Percentiles rank a stretch among this genome's conserved stretches.
These are phyloP conservation scores for Flaveria bidentis DNA, from an alignment of 129 eudicot species.

Conservation along the genomic window DNA sequence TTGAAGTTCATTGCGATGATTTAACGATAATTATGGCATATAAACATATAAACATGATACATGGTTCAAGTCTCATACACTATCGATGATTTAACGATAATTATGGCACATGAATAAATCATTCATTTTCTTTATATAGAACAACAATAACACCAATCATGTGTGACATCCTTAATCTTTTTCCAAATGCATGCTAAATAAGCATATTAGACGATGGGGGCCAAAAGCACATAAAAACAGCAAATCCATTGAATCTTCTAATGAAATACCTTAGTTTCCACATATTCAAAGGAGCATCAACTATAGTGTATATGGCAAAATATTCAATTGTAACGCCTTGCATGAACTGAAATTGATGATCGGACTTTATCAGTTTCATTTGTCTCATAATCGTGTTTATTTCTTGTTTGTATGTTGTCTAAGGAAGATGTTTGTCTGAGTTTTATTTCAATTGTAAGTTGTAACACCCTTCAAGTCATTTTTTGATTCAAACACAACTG, in stretches of 20 bases:
- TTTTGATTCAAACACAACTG: too few relatives aligned
- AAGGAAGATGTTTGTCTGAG: too few relatives aligned
- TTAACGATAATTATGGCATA: too few relatives aligned
- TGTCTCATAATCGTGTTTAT: too few relatives aligned
- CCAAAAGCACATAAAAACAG: background rate
- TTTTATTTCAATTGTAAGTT: too few relatives aligned
- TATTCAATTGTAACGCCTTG: too few relatives aligned
- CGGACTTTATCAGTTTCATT: too few relatives aligned
- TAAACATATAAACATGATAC: background rate
- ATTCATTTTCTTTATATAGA: conserved; percentile 27
- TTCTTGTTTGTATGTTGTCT: too few relatives aligned
- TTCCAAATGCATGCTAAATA: conserved; percentile 21
- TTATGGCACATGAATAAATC: conserved; percentile 29
- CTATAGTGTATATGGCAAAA: too few relatives aligned
- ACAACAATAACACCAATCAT: conserved; percentile 34
- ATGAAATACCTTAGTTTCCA: background rate
- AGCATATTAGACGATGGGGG: background rate
- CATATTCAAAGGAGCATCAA: background rate
- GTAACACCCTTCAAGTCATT: too few relatives aligned
- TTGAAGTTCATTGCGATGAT: too few relatives aligned
- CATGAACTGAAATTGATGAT: too few relatives aligned
- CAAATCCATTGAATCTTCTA: background rate
- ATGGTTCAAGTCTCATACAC: background rate
- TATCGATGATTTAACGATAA: conserved; percentile 1
- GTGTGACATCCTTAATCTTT: conserved; percentile 25